Base-by-base conservation (phyloP, 352 stramenopile genomes). In the Globisporangium parvum region DNA sequence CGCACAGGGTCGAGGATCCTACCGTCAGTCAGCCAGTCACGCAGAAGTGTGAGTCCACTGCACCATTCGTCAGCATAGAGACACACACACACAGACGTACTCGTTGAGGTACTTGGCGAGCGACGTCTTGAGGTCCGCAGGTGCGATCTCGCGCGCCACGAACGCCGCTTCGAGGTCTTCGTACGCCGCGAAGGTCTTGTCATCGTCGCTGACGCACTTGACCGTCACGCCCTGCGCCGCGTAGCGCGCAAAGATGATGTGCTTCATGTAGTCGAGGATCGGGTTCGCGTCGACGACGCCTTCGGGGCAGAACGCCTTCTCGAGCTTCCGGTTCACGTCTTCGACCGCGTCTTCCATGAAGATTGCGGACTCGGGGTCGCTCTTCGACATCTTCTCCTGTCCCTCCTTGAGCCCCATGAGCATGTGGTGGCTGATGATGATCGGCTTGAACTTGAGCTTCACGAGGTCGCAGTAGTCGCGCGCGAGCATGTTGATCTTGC, bases 311-410 rank as follows among this genome's bases (percentile, higher is more conserved):
- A 98, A 99, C 8, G 96, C 96, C 65, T 99, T 99, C 65, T 98
- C 97, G 59, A 99, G 96, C 82, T 99, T 99, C 62, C 85, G 90
- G 67, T 97, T 95, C 33, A 98, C 93, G 66, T 98, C 92, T 47
- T 95, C 92, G 2, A 69, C 77, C 2, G 86, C 85, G 72, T 99
- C 96, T 66, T 99, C 97, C 97, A 99, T 99, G 71, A 99, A 99
- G 61, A 99, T 98, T 20, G 91, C 91, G 49, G 84, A 97, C 80
- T 99, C 96, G 6, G 96, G 96, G 83, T 99, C 95, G 59, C 90
- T 98, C 79, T 99, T 99, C 59, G 83, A 98, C 97, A 99, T 99
- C 76, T 99, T 99, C 67, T 98, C 95, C 71, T 99, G 96, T 6
- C 97, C 97, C 59, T 98, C 83, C 75, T 99, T 98, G 24, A 99